A percentile compares a stretch with the other conserved stretches of the same genome.
These are phyloP conservation scores for Rhizopus arrhizus DNA, from an alignment of 371 early-diverging fungal species.

Conservation along the genomic window DNA sequence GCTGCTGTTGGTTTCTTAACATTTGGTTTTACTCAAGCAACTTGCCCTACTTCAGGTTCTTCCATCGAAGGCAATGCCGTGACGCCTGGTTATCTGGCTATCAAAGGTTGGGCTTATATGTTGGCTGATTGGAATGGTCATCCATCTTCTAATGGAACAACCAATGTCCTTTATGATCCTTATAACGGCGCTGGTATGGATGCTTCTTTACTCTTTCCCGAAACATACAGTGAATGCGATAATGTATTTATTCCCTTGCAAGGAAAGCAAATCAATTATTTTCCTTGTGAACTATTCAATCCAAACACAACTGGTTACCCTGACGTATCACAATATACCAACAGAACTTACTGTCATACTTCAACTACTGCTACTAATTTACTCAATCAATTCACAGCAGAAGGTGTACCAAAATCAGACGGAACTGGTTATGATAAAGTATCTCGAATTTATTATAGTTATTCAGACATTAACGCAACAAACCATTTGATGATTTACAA, in stretches of 20 bases:
- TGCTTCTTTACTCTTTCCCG: conserved; percentile 57
- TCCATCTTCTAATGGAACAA: conserved; percentile 36
- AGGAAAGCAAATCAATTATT: conserved; percentile 55
- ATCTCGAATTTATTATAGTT: conserved; percentile 70
- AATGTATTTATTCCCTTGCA: conserved; percentile 51
- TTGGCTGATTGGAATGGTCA: conserved; percentile 55
- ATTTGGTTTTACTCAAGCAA: conserved; percentile 61
- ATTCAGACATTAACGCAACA: conserved; percentile 59
- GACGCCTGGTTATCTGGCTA: conserved; percentile 46
- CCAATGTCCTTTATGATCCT: conserved; percentile 60
- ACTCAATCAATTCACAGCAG: conserved; percentile 31
- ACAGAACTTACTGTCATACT: conserved; percentile 67
- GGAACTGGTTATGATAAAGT: conserved; percentile 37
- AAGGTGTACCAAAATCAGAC: conserved; percentile 34
- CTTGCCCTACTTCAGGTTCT: conserved; percentile 49
- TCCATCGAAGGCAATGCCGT: conserved; percentile 38
- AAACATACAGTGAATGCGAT: conserved; percentile 58
- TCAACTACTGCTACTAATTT: conserved; percentile 42
- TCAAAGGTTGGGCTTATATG: conserved; percentile 61
- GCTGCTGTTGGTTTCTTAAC: conserved; percentile 59
- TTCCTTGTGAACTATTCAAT: conserved; percentile 69
- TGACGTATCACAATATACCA: conserved; percentile 50
- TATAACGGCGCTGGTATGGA: conserved; percentile 67
- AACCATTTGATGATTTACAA: conserved; percentile 68
- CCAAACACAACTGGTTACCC: conserved; percentile 48